Evolutionary conservation across 331 rosid genomes (phyloP).

Genomic region (Telfairia occidentalis): DNA sequence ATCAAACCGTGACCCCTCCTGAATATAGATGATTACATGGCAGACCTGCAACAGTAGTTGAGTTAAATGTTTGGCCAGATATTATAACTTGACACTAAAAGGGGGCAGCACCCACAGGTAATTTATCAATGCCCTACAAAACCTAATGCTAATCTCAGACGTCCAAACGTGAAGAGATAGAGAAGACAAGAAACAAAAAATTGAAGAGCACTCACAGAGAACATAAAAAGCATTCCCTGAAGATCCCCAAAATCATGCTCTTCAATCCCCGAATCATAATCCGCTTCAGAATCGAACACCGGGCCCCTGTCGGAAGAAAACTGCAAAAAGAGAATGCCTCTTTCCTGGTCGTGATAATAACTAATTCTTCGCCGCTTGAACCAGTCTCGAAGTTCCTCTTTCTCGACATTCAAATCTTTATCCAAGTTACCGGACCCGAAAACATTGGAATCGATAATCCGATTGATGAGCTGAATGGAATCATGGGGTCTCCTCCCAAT

Average conservation of each 20-base stretch:
- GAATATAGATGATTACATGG: conserved; percentile 64
- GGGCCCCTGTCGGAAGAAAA: conserved; percentile 31
- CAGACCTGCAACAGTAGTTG: conserved; percentile 73
- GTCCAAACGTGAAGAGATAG: neutral
- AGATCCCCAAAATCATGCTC: conserved; percentile 65
- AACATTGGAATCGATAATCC: conserved; percentile 54
- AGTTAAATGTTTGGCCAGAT: neutral
- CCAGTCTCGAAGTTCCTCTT: conserved; percentile 54
- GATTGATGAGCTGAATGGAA: conserved; percentile 60
- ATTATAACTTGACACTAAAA: neutral
- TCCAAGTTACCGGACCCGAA: conserved; percentile 73
- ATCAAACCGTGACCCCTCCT: conserved; percentile 69
- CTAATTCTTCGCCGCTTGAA: conserved; percentile 51
- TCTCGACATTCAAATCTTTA: conserved; percentile 28
- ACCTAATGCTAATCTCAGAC: neutral
- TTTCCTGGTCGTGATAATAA: conserved; percentile 49
- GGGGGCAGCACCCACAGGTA: neutral
- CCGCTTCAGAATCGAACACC: conserved; percentile 21
- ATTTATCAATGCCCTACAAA: conserved; percentile 8
- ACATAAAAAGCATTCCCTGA: conserved; percentile 87
- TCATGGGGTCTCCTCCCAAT: conserved; percentile 40
- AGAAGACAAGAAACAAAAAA: neutral
- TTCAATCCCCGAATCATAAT: conserved; percentile 43
- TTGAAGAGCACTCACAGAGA: conserved; percentile 48
- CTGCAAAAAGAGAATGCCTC: conserved; percentile 56